A percentile compares a stretch with the other conserved stretches of the same genome.
These are phyloP conservation scores for Mortierella hygrophila DNA, from an alignment of 192 early-diverging fungal species.

Conservation along the genomic window DNA sequence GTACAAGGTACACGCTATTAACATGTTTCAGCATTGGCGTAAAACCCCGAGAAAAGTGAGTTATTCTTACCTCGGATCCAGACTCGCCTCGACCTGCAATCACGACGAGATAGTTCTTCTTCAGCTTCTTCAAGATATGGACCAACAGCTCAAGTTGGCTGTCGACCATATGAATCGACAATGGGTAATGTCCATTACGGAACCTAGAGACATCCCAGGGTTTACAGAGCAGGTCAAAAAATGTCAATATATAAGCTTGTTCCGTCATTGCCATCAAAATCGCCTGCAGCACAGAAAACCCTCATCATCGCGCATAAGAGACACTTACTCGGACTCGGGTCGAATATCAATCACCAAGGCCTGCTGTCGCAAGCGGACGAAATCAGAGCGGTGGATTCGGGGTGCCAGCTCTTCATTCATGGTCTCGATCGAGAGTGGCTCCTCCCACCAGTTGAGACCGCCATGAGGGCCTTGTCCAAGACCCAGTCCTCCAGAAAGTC, in stretches of 20 bases:
- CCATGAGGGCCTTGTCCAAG: background rate
- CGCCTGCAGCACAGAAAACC: background rate
- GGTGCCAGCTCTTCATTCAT: slow-evolving; percentile 68
- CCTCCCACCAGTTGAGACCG: slow-evolving; percentile 62
- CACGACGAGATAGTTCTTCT: slow-evolving; percentile 68
- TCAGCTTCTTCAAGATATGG: slow-evolving; percentile 59
- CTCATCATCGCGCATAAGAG: background rate
- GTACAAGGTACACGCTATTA: background rate
- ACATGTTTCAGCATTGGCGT: too few species aligned
- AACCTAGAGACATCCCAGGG: slow-evolving; percentile 50
- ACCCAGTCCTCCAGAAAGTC: slow-evolving; percentile 11
- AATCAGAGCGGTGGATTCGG: slow-evolving; percentile 65
- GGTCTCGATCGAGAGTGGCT: slow-evolving; percentile 58
- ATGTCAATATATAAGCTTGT: background rate
- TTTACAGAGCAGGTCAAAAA: background rate
- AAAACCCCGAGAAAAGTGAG: too few species aligned
- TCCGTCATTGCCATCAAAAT: background rate
- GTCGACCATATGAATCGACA: slow-evolving; percentile 64
- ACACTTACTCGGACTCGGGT: slow-evolving; percentile 63
- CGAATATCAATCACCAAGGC: slow-evolving; percentile 72
- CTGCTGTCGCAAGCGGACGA: slow-evolving; percentile 57
- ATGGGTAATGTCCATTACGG: slow-evolving; percentile 65
- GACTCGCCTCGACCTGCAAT: slow-evolving; percentile 57
- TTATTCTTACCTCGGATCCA: slow-evolving; percentile 63
- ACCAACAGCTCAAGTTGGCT: slow-evolving; percentile 58